Evolutionary conservation across 371 early-diverging fungal species (phyloP), one percentile per base, ranked within the genome.

Genomic region (Mortierella sp.): DNA sequence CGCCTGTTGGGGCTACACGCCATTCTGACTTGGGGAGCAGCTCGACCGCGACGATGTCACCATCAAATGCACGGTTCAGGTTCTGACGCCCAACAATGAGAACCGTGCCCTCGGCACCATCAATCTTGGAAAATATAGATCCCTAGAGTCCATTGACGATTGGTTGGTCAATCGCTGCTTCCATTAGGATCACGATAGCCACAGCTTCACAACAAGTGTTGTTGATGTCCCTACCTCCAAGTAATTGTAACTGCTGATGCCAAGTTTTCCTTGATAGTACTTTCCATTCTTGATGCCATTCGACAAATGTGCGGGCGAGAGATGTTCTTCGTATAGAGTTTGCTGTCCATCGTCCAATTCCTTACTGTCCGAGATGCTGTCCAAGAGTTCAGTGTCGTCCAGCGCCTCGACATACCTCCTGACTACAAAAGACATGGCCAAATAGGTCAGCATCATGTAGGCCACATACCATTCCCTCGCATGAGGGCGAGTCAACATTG

Each of bases 41-140:
- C 54, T 95, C 84, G 1, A 98, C 91, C 16, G 92, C 97, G 17
- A 98, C 90, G 22, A 85, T 82, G 79, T 98, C 98, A 16, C 97
- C 98, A 51, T 97, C 93, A 22, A 96, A 86, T 45, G 91, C 93
- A 25, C 99, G 90, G 69, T 97, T 98, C 84, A 97, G 83, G 65
- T 93, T 71, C 45, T 82, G 81, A 6, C 96, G 87, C 34, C 98
- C 98, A 2, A 91, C 55, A 45, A 98, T 90, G 60, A 89, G 85
- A 22, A 98, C 83, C 0, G 87, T 87, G 27, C 79, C 81, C 43
- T 90, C 89, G 53, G 86, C 86, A 41, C 93, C 95, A 54, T 93
- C 86, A 3, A 94, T 84, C 45, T 85, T 85, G 2, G 92, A 89
- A 45, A 86, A 83, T 17, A 98, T 86, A 14, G 91, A 88, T 13